Base-by-base conservation (phyloP, 2,329 filamentous ascomycete species). In the Epichloe coenophiala region DNA sequence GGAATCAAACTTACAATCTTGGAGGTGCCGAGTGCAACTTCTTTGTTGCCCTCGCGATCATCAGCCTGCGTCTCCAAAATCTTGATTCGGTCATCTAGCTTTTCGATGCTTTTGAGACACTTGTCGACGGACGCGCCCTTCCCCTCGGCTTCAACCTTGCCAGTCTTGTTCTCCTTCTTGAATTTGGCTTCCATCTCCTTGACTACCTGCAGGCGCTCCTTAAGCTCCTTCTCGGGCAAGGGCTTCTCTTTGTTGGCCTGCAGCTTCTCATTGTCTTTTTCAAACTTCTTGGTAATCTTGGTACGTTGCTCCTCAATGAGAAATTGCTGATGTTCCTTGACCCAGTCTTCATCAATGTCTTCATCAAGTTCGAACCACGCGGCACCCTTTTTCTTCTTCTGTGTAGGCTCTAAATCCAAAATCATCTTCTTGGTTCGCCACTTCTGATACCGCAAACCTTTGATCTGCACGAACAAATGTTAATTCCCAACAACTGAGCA, bases 361-460 rank as follows among this genome's bases (percentile, higher is more conserved):
- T 87, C 79, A 33, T 91, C 88, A 1, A 88, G 74, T 60, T 85
- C 82, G 61, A 98, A 98, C 70, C 76, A 97, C 4, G 83, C 80
- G 4, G 86, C 84, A 2, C 89, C 89, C 72, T 81, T 85, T 75
- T 88, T 90, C 72, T 88, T 89, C 74, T 88, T 88, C 64, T 88
- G 84, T 69, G 84, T 89, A 0, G 88, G 75, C 27, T 97, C 91
- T 37, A 97, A 60, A 59, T 91, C 84, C 11, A 98, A 75, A 69
- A 98, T 95, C 88, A 95, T 95, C 71, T 89, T 86, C 76, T 95
- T 97, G 55, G 84, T 78, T 42, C 93, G 86, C 86, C 91, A 97
- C 63, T 89, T 86, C 69, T 98, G 91, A 66, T 97, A 98, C 56
- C 86, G 84, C 52, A 96, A 75, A 47, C 86, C 93, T 66, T 96